Evolutionary conservation across 129 eudicot species (phyloP), one percentile per base, ranked within the genome.

Genomic region (Oenanthe sinensis): DNA sequence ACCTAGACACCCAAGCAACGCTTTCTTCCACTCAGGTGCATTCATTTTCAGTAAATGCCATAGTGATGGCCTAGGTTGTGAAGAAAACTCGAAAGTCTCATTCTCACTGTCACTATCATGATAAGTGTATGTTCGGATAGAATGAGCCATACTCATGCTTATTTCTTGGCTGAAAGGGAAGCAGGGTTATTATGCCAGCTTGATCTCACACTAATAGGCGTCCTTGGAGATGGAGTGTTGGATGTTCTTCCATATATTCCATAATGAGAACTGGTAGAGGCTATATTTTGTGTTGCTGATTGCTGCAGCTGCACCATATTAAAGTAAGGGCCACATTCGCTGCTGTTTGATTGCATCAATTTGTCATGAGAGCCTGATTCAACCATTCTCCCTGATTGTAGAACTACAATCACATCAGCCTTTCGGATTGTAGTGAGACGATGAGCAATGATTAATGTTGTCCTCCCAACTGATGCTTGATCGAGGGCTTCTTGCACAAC

Each of bases 361-460:
- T 84, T 82, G 20, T 88, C 87, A 62, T 89, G 97, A 5, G 92
- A 85, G 39, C 97, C 95, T 10, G 89, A 86, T 82, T 92, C 97
- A 8, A 92, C 58, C 14, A 89, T 92, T 70, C 60, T 87, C n/a
- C 97, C 97, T 5, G 88, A 80, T 42, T 84, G 86, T 5, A 92
- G 86, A 69, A 92, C 97, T 12, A 85, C 79, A 73, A 92, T 92
- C 77, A 62, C 87, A 60, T 89, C 88, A 26, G 89, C 87, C 28
- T 85, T 88, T 26, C 91, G 89, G 75, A 92, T 87, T 22, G 97
- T 92, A 37, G 91, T 82, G 48, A 92, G 88, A 3, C 93, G 89
- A 90, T 90, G 97, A 20, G 97, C 97, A 17, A 92, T 82, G 65
- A 90, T 85, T 11, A 92, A 80, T 2, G 97, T 90, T 44, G 97